These are phyloP conservation scores for Xylaria intraflava DNA, from an alignment of 495 filamentous ascomycete species.

Conservation along the genomic window DNA sequence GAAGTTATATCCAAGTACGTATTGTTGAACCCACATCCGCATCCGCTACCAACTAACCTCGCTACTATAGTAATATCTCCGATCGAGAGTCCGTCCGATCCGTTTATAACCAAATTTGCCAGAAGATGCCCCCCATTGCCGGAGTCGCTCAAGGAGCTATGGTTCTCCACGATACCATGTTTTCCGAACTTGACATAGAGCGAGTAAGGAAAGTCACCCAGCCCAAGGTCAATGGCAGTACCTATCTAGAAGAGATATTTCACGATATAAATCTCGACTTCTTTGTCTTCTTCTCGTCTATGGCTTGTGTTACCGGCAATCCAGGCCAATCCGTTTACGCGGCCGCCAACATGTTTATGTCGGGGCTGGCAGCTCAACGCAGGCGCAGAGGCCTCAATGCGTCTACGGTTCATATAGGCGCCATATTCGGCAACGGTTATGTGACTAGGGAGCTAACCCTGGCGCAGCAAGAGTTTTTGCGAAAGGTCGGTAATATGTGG, in stretches of 20 bases:
- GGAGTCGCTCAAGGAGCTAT: constrained; percentile 43
- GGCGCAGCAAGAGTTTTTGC: constrained; percentile 18
- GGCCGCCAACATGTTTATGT: constrained; percentile 48
- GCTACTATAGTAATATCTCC: constrained; percentile 7
- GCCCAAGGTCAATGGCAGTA: constrained; percentile 33
- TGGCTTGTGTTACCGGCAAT: constrained; percentile 38
- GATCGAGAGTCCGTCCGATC: constrained; percentile 3
- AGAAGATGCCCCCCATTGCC: constrained; percentile 34
- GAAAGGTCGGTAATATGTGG: constrained; percentile 16
- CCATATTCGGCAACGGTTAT: constrained; percentile 39
- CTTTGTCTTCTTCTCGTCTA: constrained; percentile 50
- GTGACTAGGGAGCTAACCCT: constrained; percentile 14
- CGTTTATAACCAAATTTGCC: constrained; percentile 12
- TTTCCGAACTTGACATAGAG: constrained; percentile 25
- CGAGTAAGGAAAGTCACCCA: constrained; percentile 14
- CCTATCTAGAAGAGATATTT: constrained; percentile 31
- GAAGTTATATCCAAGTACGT: constrained; percentile 13
- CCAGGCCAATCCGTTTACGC: constrained; percentile 44
- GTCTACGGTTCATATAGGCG: constrained; percentile 28
- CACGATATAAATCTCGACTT: constrained; percentile 40
- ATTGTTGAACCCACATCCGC: too few species aligned
- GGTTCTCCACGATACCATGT: constrained; percentile 30
- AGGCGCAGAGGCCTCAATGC: neutral
- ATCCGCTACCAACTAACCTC: neutral
- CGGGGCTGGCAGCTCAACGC: constrained; percentile 24